Percentiles rank a stretch among this genome's conserved stretches.
These are phyloP conservation scores for Grosmannia serpens DNA, from an alignment of 2,329 filamentous ascomycete species.

Conservation along the genomic window DNA sequence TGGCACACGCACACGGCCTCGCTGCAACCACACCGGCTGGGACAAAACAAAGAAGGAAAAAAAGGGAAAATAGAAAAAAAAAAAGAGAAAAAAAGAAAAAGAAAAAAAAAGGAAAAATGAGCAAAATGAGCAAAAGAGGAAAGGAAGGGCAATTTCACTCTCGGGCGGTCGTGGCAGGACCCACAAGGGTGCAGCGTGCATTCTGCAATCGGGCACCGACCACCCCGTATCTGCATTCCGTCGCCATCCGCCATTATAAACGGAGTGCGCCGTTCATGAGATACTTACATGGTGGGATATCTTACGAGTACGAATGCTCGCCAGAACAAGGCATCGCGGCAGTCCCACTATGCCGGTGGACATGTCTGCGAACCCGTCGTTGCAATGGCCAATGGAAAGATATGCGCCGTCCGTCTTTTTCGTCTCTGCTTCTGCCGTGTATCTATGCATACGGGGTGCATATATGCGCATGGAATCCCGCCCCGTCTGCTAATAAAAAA, in stretches of 20 bases:
- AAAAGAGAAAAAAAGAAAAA: neutral
- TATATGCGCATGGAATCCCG: no score
- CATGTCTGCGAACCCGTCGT: no score
- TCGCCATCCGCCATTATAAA: neutral
- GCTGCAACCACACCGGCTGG: neutral
- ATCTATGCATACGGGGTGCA: no score
- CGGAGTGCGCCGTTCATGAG: neutral
- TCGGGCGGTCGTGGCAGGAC: neutral
- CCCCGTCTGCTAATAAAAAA: no score
- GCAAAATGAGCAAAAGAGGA: neutral
- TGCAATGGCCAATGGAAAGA: no score
- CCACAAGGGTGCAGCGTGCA: constrained; percentile 1
- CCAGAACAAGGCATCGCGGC: no score
- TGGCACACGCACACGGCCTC: no score
- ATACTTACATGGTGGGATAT: neutral
- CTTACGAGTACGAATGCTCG: neutral
- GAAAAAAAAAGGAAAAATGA: neutral
- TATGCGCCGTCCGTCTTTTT: no score
- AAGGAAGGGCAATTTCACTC: neutral
- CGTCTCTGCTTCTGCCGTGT: no score
- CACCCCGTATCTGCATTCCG: neutral
- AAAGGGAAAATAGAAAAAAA: neutral
- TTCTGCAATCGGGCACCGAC: constrained; percentile 3
- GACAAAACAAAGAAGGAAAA: neutral
- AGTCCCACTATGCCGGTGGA: no score